phyloP scores from a whole-genome alignment of 371 early-diverging fungal genomes.

The Capniomyces stellatus region DNA sequence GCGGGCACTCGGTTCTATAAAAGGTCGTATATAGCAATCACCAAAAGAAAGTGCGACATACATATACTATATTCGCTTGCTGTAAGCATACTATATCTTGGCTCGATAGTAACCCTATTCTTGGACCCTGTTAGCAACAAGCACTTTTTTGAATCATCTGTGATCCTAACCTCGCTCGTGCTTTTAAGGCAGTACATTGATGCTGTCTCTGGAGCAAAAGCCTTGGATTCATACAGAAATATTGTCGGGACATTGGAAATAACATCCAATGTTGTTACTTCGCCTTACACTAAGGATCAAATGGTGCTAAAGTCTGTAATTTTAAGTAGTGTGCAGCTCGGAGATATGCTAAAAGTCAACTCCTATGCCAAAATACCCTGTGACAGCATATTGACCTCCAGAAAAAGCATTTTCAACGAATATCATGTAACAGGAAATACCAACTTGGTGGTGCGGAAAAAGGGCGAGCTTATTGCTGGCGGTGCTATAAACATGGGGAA shows the following conservation, averaged over 20 bases:
- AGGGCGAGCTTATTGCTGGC: constrained; percentile 55
- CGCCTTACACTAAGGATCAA: too few relatives aligned
- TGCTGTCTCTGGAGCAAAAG: too few relatives aligned
- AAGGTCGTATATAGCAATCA: neutral
- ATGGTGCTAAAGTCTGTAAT: too few relatives aligned
- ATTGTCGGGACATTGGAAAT: too few relatives aligned
- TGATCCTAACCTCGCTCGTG: constrained; percentile 76
- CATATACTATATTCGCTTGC: neutral
- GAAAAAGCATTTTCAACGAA: constrained; percentile 35
- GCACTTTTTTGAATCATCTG: constrained; percentile 83
- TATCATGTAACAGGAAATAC: constrained; percentile 56
- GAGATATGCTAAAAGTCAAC: constrained; percentile 64
- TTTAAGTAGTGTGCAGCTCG: constrained; percentile 67
- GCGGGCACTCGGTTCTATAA: neutral
- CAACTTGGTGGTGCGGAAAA: constrained; percentile 34
- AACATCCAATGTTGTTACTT: too few relatives aligned
- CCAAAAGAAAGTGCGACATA: neutral
- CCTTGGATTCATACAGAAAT: too few relatives aligned
- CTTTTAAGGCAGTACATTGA: constrained; percentile 79
- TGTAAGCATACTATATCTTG: neutral
- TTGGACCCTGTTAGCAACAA: constrained; percentile 8
- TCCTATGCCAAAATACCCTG: constrained; percentile 83
- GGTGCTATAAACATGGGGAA: constrained; percentile 81
- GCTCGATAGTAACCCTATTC: neutral
- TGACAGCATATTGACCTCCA: constrained; percentile 71